Evolutionary conservation across 2,329 filamentous ascomycete species (phyloP), one percentile per base, ranked within the genome.

Genomic region (Pseudocercospora eumusae): DNA sequence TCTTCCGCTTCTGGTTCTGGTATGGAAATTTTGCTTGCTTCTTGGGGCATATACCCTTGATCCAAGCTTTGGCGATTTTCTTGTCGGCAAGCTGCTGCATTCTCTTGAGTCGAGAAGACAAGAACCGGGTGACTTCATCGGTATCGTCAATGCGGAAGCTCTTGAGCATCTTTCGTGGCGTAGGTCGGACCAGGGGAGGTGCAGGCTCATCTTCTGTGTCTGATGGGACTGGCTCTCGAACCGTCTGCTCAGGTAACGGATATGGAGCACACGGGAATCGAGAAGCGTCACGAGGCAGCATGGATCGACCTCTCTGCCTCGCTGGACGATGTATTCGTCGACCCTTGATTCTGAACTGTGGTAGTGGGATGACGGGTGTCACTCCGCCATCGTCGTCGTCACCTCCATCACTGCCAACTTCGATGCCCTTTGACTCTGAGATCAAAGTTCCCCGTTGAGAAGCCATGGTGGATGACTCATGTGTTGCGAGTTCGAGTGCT

Each of bases 1-100:
- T 78, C 60, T 81, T 80, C 0, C 87, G 86, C 1, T 83, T 83
- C 66, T 84, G 86, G 31, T 82, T 82, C 50, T 87, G 83, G 70
- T 92, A 92, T 0, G 89, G 89, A 68, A 89, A 86, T 18, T 84
- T 88, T 0, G 87, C 88, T 74, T 91, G 89, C 74, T 92, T 92
- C 76, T 89, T 91, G 0, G 89, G 89, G 68, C 90, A 88, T 1
- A 92, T 85, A 1, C 85, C 81, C 71, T 91, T 91, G 62, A 92
- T 86, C 85, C 89, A 92, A 10, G 85, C 87, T 73, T 92, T 92
- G 33, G 86, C 86, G 57, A 92, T 86, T 25, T 87, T 78, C 74
- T 92, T 92, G 76, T 87, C 88, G 6, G 86, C 84, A 1, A 85
- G 83, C 69, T 92, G 89, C 69, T 92, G 88, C 67, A 88, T 84